Evolutionary conservation across 1,139 yeast species (phyloP).

Genomic region (Zygoascus hellenicus): DNA sequence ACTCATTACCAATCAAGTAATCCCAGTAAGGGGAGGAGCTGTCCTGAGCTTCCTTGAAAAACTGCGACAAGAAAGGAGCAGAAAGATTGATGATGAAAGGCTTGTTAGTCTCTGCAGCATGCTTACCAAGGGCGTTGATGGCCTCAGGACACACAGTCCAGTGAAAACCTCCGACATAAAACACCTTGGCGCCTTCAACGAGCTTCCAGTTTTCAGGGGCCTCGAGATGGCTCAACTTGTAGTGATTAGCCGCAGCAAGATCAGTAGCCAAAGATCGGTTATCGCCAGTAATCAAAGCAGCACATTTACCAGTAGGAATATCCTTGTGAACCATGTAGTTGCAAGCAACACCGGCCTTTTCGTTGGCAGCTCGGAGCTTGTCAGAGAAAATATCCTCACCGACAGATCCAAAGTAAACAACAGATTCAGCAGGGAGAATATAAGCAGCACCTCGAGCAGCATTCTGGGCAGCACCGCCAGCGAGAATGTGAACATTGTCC

Average conservation of each 20-base stretch:
- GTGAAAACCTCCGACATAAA: conserved; percentile 97
- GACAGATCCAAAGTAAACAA: conserved; percentile 92
- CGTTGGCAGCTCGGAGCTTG: conserved; percentile 75
- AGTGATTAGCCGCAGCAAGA: conserved; percentile 96
- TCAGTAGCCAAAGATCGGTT: conserved; percentile 94
- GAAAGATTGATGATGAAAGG: conserved; percentile 80
- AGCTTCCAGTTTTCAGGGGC: conserved; percentile 85
- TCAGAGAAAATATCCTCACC: conserved; percentile 89
- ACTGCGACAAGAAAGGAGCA: conserved; percentile 95
- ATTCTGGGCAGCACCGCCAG: conserved; percentile 99
- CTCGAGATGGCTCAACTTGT: conserved; percentile 81
- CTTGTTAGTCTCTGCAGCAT: conserved; percentile 82
- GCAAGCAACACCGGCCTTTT: conserved; percentile 80
- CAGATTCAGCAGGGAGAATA: conserved; percentile 73
- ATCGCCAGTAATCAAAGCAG: conserved; percentile 83
- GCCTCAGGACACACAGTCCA: conserved; percentile 97
- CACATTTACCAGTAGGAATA: conserved; percentile 94
- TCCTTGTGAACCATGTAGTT: conserved; percentile 71
- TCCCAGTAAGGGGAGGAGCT: conserved; percentile 81
- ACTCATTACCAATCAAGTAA: conserved; percentile 88
- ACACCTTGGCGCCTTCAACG: conserved; percentile 75
- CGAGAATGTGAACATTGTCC: conserved; percentile 64
- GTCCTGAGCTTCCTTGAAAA: conserved; percentile 89
- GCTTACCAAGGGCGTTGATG: conserved; percentile 80
- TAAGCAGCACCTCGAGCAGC: conserved; percentile 98